Conservation (phyloP, 176 grass and related monocot species). For the Luzula sylvatica region DNA sequence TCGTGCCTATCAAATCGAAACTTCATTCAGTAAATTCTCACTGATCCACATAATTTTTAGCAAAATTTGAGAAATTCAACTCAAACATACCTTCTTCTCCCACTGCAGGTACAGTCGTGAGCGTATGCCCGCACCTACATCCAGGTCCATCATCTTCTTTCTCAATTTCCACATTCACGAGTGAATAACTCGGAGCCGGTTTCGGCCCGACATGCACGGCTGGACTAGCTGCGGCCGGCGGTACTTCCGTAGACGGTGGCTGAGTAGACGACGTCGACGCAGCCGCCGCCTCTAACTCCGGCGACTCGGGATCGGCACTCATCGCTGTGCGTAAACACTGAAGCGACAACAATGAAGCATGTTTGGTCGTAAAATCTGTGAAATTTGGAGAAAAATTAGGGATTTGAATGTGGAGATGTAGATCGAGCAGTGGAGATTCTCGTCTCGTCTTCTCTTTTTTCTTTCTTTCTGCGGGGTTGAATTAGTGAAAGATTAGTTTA, state of each 20-base stretch:
- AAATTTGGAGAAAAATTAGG: constrained; percentile 3
- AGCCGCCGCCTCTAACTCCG: constrained; percentile 14
- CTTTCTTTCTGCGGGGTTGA: constrained; percentile 6
- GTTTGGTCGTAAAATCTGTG: constrained; percentile 3
- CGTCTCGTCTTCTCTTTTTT: background rate
- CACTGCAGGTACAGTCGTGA: constrained; percentile 60
- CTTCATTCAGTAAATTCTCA: no score
- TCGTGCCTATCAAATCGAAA: background rate
- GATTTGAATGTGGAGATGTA: constrained; percentile 7
- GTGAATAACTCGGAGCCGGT: constrained; percentile 68
- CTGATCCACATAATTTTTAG: no score
- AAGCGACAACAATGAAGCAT: background rate
- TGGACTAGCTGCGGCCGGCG: no score
- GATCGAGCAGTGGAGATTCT: constrained; percentile 5
- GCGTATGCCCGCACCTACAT: constrained; percentile 88
- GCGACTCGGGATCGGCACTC: constrained; percentile 31
- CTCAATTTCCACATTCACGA: constrained; percentile 55
- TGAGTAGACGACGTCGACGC: background rate
- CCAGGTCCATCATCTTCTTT: constrained; percentile 85
- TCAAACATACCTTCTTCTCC: constrained; percentile 53
- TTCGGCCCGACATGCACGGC: constrained; percentile 29
- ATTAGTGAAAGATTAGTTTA: constrained; percentile 4
- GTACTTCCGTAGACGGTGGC: background rate
- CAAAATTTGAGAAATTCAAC: no score
- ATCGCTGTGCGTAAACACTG: background rate